Evolutionary conservation across 768 basidiomycete genomes (phyloP).

Genomic region (Leccinum subtestaceum): DNA sequence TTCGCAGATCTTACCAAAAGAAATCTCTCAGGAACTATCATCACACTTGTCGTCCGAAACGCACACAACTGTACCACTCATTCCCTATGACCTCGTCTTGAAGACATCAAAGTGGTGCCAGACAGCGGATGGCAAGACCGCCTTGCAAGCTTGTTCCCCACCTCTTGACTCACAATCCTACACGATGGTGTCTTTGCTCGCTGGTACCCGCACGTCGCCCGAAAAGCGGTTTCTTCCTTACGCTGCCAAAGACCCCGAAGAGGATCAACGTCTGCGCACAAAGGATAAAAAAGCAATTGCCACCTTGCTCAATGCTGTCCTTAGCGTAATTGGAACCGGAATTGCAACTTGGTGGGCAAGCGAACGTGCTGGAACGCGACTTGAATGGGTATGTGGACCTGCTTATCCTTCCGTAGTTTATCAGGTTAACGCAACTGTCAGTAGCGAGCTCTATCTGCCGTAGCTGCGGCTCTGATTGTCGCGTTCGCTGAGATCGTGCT

Average conservation of each 20-base stretch:
- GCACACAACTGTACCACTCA: conserved; percentile 32
- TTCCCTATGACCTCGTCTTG: conserved; percentile 61
- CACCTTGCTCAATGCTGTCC: conserved; percentile 64
- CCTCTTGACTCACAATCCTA: conserved; percentile 54
- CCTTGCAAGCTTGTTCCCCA: conserved; percentile 40
- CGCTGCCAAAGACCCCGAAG: conserved; percentile 44
- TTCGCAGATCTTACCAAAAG: conserved; percentile 41
- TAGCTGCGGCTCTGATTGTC: conserved; percentile 61
- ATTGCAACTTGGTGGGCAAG: conserved; percentile 74
- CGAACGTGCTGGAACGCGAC: conserved; percentile 55
- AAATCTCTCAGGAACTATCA: conserved; percentile 42
- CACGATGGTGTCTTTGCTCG: conserved; percentile 70
- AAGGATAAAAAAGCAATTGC: conserved; percentile 67
- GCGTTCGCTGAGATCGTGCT: conserved; percentile 67
- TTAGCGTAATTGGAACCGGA: conserved; percentile 67
- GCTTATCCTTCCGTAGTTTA: neutral
- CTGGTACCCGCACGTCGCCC: conserved; percentile 77
- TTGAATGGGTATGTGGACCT: conserved; percentile 66
- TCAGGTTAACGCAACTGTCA: conserved; percentile 4
- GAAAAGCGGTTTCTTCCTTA: conserved; percentile 64
- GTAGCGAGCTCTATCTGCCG: conserved; percentile 60
- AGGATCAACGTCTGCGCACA: conserved; percentile 42
- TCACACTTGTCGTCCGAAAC: conserved; percentile 32
- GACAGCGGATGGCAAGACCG: conserved; percentile 42
- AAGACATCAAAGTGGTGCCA: conserved; percentile 69